These are phyloP conservation scores for Alopecurus myosuroides DNA, from an alignment of 176 grass and related monocot genomes.

Conservation along the genomic window DNA sequence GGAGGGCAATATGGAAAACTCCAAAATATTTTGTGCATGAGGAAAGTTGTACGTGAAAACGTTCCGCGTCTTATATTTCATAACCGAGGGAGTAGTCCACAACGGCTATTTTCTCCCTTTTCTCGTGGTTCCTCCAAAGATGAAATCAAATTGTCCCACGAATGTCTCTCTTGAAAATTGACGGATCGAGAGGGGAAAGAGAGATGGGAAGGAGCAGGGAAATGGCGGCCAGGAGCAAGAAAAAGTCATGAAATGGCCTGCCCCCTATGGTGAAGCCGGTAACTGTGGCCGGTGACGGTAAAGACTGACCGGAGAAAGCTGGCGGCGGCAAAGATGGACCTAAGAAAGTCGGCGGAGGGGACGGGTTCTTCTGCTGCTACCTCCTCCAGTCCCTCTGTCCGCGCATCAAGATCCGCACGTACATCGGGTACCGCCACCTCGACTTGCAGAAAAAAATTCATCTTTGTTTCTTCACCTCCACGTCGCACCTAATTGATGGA, in stretches of 20 bases:
- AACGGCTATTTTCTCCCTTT: neutral
- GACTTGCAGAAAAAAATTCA: neutral
- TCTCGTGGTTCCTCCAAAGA: constrained; percentile 18
- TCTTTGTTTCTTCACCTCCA: neutral
- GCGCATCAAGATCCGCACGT: constrained; percentile 64
- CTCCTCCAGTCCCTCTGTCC: constrained; percentile 71
- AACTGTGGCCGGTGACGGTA: neutral
- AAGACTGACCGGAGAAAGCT: neutral
- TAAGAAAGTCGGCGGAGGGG: neutral
- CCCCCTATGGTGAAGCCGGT: neutral
- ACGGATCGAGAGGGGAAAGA: neutral
- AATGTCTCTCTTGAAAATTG: too few relatives aligned
- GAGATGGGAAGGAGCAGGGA: too few relatives aligned
- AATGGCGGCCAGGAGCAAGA: too few relatives aligned
- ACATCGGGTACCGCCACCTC: constrained; percentile 55
- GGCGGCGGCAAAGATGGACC: neutral
- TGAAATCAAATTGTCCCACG: neutral
- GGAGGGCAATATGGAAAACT: too few relatives aligned
- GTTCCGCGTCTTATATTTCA: too few relatives aligned
- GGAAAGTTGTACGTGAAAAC: too few relatives aligned
- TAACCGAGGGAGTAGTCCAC: too few relatives aligned
- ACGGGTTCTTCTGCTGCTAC: constrained; percentile 82
- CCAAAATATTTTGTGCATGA: too few relatives aligned
- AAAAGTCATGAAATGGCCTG: too few relatives aligned
- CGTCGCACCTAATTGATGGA: neutral